Evolutionary conservation across 2,329 filamentous ascomycete genomes (phyloP), one percentile per base, ranked within the genome.

Genomic region (Botrytis porri): DNA sequence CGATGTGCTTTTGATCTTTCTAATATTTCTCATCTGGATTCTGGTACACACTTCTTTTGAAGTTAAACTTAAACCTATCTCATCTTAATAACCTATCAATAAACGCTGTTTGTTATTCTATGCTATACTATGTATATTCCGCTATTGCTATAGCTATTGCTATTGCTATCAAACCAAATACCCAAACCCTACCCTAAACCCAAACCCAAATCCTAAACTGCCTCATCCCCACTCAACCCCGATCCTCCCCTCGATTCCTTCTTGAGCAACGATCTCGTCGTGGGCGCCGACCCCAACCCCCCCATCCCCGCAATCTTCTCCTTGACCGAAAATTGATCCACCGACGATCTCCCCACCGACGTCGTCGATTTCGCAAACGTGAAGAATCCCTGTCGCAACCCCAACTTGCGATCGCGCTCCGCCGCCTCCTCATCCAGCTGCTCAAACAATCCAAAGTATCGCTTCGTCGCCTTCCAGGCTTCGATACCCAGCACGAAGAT

Each of bases 401-500:
- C 61, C 22, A 72, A 59, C 5, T 66, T 65, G 1, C 59, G 39
- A 39, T 57, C 57, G 1, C 43, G 61, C 32, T 29, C 60, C 22
- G 37, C n/a, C 20, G 37, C 67, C 29, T 71, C 59, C 16, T 64
- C 67, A 16, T 41, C 67, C 4, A 48, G 20, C 7, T 70, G 32
- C 9, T 64, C 60, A 12, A 73, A 73, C 3, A 72, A 60, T 22
- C 43, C 60, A n/a, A 67, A 78, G 6, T 18, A 35, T 20, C 91
- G 83, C 84, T 93, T 93, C 22, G 78, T 83, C 84, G 85, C 91
- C 81, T 93, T 93, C 87, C 89, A 93, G 0, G 81, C 73, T 80
- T 93, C 91, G 0, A 89, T 84, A 0, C 90, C 90, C 0, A 83
- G 78, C 77, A 93, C 88, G 83, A 93, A 93, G 3, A 92, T 77